A percentile compares a stretch with the other conserved stretches of the same genome.
phyloP scores from a whole-genome alignment of 176 grass and related monocot genomes.

The Zea mays region DNA sequence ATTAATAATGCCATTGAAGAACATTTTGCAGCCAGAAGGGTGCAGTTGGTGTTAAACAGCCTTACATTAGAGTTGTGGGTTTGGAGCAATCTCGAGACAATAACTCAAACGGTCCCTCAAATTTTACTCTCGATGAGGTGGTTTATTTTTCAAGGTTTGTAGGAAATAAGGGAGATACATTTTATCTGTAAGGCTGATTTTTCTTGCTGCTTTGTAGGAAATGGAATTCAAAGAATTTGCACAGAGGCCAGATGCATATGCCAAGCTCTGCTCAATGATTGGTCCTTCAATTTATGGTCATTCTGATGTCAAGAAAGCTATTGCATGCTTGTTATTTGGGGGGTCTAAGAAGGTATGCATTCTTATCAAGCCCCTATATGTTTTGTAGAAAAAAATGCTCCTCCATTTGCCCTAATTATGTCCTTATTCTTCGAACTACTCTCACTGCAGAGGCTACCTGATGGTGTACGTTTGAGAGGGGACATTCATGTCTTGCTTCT shows the following conservation, averaged over 20 bases:
- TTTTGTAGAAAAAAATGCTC: background rate
- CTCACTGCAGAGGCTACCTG: conserved; percentile 64
- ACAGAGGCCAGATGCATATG: conserved; percentile 86
- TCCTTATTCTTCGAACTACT: conserved; percentile 14
- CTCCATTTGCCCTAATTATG: background rate
- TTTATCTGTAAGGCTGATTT: background rate
- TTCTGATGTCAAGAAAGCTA: conserved; percentile 87
- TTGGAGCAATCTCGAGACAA: conserved; percentile 84
- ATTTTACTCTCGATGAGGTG: conserved; percentile 89
- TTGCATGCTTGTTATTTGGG: conserved; percentile 86
- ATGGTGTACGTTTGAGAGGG: conserved; percentile 83
- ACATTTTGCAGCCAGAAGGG: conserved; percentile 70
- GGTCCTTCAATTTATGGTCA: conserved; percentile 94
- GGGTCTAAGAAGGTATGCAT: conserved; percentile 81
- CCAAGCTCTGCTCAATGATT: conserved; percentile 81
- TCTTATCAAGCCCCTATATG: background rate
- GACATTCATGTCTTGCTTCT: conserved; percentile 92
- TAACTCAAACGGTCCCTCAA: conserved; percentile 72
- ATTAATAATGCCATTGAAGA: background rate
- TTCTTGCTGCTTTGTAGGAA: conserved; percentile 46
- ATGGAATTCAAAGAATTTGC: conserved; percentile 98
- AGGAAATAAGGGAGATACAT: conserved; percentile 24
- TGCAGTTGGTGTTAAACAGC: conserved; percentile 90
- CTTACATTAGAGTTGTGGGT: conserved; percentile 96
- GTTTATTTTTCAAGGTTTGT: background rate